These are phyloP conservation scores for Geoglossum cookeanum DNA, from an alignment of 2,329 filamentous ascomycete genomes.

Conservation along the genomic window DNA sequence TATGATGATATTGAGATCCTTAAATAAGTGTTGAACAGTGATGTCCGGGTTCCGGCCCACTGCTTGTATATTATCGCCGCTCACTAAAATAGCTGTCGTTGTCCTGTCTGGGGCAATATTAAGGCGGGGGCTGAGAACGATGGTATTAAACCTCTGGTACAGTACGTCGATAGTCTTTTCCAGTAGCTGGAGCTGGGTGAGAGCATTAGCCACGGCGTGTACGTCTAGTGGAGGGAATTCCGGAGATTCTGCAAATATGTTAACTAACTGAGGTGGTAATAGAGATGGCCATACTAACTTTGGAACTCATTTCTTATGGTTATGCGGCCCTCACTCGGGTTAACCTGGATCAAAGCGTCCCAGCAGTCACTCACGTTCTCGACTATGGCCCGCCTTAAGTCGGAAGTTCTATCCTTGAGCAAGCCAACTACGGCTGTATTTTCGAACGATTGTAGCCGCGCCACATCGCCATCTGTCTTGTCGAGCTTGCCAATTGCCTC, in stretches of 20 bases:
- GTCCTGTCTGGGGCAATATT: constrained; percentile 17
- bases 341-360: constrained; percentile 43
- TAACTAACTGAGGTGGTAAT: neutral
- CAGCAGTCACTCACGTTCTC: constrained; percentile 52
- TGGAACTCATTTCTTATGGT: constrained; percentile 33
- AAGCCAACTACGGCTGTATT: constrained; percentile 29
- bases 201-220: constrained; percentile 8
- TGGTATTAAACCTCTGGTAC: constrained; percentile 42
- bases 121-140: constrained; percentile 42
- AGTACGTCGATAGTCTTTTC: constrained; percentile 39
- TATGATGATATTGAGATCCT: constrained; percentile 25
- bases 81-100: constrained; percentile 16
- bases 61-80: constrained; percentile 18
- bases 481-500: constrained; percentile 29
- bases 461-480: constrained; percentile 19
- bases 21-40: constrained; percentile 20
- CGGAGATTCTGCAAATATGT: neutral
- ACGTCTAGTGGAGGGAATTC: constrained; percentile 13
- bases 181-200: constrained; percentile 16
- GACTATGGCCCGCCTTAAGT: constrained; percentile 46
- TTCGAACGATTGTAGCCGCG: constrained; percentile 14
- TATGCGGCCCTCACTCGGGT: constrained; percentile 30
- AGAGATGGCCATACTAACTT: constrained; percentile 22
- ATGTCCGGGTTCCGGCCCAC: constrained; percentile 15
- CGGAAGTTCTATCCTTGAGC: constrained; percentile 43